Evolutionary conservation across 1,284 basidiomycete species (phyloP).

Genomic region (Peniophora sp.): DNA sequence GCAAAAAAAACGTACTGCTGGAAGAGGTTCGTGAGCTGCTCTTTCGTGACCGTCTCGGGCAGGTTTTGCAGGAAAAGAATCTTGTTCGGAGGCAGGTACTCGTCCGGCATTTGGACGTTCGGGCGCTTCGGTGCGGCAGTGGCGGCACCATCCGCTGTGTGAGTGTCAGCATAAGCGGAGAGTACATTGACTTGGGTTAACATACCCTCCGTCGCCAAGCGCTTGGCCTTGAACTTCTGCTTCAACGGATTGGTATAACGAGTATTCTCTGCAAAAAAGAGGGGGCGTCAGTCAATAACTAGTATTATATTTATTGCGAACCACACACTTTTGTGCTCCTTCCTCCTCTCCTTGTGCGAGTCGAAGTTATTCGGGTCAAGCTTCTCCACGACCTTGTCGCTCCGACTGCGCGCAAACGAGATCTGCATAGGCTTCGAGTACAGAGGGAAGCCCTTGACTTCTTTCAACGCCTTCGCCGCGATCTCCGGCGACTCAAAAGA

Average conservation of each 20-base stretch:
- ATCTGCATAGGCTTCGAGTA: constrained; percentile 99
- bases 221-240: constrained; percentile 74
- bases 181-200: neutral
- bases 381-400: constrained; percentile 82
- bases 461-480: constrained; percentile 84
- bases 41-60: constrained; percentile 85
- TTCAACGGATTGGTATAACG: constrained; percentile 85
- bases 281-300: neutral
- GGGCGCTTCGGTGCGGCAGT: constrained; percentile 65
- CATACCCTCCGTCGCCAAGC: constrained; percentile 70
- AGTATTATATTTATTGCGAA: neutral
- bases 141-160: constrained; percentile 61
- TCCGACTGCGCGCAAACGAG: constrained; percentile 81
- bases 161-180: constrained; percentile 6
- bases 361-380: constrained; percentile 63
- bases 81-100: constrained; percentile 98
- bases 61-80: constrained; percentile 97
- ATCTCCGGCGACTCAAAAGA: constrained; percentile 78
- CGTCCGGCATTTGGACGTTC: constrained; percentile 95
- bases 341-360: constrained; percentile 65
- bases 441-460: constrained; percentile 90
- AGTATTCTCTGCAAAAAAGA: constrained; percentile 58
- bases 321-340: constrained; percentile 75
- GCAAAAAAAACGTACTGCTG: constrained; percentile 46
- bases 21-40: constrained; percentile 83